Evolutionary conservation across 805 yeast species (phyloP).

Genomic region (Cyberlindnera amylophila): DNA sequence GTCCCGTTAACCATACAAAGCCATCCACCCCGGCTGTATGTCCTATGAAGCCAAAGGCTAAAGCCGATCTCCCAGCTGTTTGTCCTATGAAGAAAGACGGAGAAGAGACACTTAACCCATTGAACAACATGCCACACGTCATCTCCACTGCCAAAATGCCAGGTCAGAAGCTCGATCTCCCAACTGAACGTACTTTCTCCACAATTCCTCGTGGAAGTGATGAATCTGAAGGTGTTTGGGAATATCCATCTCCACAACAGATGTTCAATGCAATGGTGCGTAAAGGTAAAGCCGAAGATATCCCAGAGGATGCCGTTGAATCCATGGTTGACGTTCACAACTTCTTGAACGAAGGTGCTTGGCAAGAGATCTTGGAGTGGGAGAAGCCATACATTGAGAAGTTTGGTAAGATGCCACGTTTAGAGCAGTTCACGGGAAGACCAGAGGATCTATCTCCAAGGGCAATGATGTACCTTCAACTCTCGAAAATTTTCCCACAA

Average conservation of each 20-base stretch:
- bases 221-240: conserved; percentile 80
- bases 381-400: conserved; percentile 64
- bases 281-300: conserved; percentile 83
- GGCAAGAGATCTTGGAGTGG: conserved; percentile 94
- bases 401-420: conserved; percentile 63
- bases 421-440: conserved; percentile 84
- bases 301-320: conserved; percentile 94
- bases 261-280: conserved; percentile 97
- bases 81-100: conserved; percentile 37
- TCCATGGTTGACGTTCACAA: conserved; percentile 97
- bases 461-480: conserved; percentile 61
- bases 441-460: conserved; percentile 87
- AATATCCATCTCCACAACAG: conserved; percentile 98
- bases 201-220: conserved; percentile 80
- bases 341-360: conserved; percentile 94
- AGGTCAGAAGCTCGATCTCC: conserved; percentile 74
- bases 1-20: conserved; percentile 11
- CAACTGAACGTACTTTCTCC: conserved; percentile 80
- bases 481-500: conserved; percentile 71
- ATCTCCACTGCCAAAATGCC: conserved; percentile 66
- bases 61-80: conserved; percentile 30
- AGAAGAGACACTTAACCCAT: conserved; percentile 53
- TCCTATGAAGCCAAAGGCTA: conserved; percentile 35
- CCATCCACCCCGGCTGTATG: conserved; percentile 30
- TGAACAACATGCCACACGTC: conserved; percentile 83